Evolutionary conservation across 805 yeast species (phyloP).

Genomic region (Maudiozyma pseudohumilis): DNA sequence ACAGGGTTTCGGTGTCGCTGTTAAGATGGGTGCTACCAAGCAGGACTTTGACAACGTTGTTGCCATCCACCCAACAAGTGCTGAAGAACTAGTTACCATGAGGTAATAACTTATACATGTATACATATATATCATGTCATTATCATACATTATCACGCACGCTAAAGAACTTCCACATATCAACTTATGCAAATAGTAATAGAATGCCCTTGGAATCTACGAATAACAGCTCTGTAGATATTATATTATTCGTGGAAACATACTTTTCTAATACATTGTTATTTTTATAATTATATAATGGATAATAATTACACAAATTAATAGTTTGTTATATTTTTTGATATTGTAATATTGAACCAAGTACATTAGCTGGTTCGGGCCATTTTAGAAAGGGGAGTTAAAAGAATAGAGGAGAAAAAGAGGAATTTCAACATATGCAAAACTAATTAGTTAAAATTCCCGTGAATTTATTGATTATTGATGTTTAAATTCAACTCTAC

Average conservation of each 20-base stretch:
- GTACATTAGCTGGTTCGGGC: no score
- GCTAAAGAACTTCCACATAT: no score
- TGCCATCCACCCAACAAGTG: conserved; percentile 97
- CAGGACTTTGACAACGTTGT: conserved; percentile 90
- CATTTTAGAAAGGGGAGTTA: neutral
- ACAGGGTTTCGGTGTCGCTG: conserved; percentile 97
- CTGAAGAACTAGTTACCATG: conserved; percentile 89
- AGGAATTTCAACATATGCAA: neutral
- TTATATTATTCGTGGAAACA: no score
- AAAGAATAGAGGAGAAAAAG: neutral
- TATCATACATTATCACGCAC: neutral
- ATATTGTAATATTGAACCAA: neutral
- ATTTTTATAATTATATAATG: conserved; percentile 1
- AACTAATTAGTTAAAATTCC: neutral
- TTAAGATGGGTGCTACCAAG: conserved; percentile 99
- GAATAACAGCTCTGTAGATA: no score
- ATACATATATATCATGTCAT: neutral
- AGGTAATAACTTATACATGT: conserved; percentile 14
- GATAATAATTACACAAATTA: conserved; percentile 1
- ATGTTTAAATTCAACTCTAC: neutral
- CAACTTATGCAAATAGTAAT: no score
- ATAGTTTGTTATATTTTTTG: conserved; percentile 1
- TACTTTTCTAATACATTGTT: no score
- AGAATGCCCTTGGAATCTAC: no score
- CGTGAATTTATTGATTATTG: neutral